phyloP scores from a whole-genome alignment of 306 rosid genomes.

The Lathyrus tuberosus region DNA sequence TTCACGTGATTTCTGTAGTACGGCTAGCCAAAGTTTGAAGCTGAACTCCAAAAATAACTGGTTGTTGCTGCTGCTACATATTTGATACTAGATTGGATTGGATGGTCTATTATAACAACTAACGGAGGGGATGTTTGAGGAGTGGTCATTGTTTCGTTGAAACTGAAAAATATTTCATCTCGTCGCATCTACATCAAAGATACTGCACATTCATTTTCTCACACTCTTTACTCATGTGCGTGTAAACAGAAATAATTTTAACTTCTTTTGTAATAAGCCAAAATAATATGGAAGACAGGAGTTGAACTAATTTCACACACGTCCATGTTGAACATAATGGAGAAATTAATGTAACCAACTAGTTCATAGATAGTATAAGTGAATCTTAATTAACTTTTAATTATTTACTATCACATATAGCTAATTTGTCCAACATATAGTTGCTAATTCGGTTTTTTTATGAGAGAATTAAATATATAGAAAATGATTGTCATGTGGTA shows the following conservation, averaged over 20 bases:
- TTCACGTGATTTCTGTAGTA: slow-evolving; percentile 78
- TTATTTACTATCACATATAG: too few relatives aligned
- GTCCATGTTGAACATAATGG: too few relatives aligned
- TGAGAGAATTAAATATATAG: too few relatives aligned
- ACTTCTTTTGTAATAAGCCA: too few relatives aligned
- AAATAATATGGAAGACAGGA: too few relatives aligned
- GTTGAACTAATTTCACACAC: too few relatives aligned
- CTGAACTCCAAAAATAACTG: slow-evolving; percentile 51
- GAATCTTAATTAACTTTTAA: too few relatives aligned
- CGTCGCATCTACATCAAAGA: not conserved
- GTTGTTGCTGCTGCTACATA: slow-evolving; percentile 37
- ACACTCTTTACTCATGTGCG: not conserved
- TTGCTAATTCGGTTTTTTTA: too few relatives aligned
- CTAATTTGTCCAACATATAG: too few relatives aligned
- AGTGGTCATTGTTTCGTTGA: slow-evolving; percentile 27
- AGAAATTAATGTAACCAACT: too few relatives aligned
- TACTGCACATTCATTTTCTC: not conserved
- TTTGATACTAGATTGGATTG: slow-evolving; percentile 65
- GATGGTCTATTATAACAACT: slow-evolving; percentile 48
- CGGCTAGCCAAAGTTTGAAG: slow-evolving; percentile 43
- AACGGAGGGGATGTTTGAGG: slow-evolving; percentile 20
- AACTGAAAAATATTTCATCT: not conserved
- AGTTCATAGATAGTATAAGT: too few relatives aligned
- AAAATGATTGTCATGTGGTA: too few relatives aligned
- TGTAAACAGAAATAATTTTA: not conserved